Percentiles rank a stretch among this genome's conserved stretches.
Evolutionary conservation across 139 green algal genomes (phyloP).

Genomic region (Ettlia oleoabundans): DNA sequence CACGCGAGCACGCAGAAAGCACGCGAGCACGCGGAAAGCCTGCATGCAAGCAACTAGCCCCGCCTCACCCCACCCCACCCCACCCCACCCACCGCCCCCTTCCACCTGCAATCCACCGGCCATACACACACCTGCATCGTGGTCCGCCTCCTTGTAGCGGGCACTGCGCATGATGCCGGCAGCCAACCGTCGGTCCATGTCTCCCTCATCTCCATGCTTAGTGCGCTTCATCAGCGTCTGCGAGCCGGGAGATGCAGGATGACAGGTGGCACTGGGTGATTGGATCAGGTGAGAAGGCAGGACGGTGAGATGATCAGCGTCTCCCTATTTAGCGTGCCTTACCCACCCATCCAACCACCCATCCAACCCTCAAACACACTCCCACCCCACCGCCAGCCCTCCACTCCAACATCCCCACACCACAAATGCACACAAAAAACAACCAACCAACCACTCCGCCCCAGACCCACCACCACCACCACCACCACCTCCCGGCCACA

Average conservation of each 20-base stretch:
- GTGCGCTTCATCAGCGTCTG: constrained; percentile 79
- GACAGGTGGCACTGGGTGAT: neutral
- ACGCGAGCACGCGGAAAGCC: too few species aligned
- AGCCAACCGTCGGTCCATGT: constrained; percentile 81
- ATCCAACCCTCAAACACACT: too few species aligned
- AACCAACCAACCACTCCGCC: too few species aligned
- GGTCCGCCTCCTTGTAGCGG: constrained; percentile 39
- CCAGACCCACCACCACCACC: neutral
- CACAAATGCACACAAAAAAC: neutral
- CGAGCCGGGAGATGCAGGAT: constrained; percentile 37
- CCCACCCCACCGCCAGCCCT: too few species aligned
- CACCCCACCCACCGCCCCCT: constrained; percentile 14
- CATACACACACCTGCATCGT: constrained; percentile 32
- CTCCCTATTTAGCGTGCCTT: too few species aligned
- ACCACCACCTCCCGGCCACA: neutral
- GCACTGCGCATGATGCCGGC: constrained; percentile 69
- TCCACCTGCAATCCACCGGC: neutral
- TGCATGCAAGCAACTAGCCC: too few species aligned
- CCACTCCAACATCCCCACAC: too few species aligned
- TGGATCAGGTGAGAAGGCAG: neutral
- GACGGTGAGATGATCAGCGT: too few species aligned
- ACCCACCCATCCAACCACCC: too few species aligned
- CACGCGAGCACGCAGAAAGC: too few species aligned
- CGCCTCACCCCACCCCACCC: too few species aligned
- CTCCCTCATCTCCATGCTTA: constrained; percentile 59